A percentile compares a stretch with the other conserved stretches of the same genome.
Conservation (phyloP, 345 rosid species). For the Draba incana region DNA sequence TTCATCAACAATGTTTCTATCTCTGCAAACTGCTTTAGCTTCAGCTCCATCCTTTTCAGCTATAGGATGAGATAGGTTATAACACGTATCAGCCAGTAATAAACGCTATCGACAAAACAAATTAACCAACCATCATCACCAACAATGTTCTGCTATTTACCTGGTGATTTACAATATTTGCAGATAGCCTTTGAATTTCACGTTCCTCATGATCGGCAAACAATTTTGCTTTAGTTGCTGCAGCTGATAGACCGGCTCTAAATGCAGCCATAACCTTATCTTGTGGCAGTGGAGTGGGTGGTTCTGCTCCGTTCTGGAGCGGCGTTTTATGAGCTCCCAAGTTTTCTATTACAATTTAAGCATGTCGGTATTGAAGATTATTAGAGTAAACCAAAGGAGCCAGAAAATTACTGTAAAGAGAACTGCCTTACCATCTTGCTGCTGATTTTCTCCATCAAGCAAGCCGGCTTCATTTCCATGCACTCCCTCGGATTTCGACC, state of each 20-base stretch:
- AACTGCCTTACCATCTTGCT: slow-evolving; percentile 50
- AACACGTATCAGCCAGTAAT: slow-evolving; percentile 10
- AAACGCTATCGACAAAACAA: background rate
- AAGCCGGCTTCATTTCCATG: slow-evolving; percentile 55
- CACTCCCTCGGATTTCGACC: slow-evolving; percentile 60
- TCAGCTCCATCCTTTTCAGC: slow-evolving; percentile 96
- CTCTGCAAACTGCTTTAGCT: slow-evolving; percentile 99
- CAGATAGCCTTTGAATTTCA: slow-evolving; percentile 96
- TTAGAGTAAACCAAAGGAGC: slow-evolving; percentile 16
- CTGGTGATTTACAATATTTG: slow-evolving; percentile 95
- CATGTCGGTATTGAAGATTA: slow-evolving; percentile 20
- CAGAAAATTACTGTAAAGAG: background rate
- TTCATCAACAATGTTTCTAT: slow-evolving; percentile 89
- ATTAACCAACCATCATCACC: slow-evolving; percentile 11
- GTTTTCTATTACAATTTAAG: slow-evolving; percentile 48
- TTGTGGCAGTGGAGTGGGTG: slow-evolving; percentile 53
- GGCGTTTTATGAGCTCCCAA: slow-evolving; percentile 43
- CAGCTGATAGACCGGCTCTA: slow-evolving; percentile 88
- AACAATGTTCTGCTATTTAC: slow-evolving; percentile 40
- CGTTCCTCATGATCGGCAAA: slow-evolving; percentile 99
- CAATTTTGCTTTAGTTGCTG: slow-evolving; percentile 92
- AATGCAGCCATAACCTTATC: slow-evolving; percentile 83
- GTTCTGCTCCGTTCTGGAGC: slow-evolving; percentile 57
- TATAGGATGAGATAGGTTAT: slow-evolving; percentile 34
- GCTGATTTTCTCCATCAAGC: slow-evolving; percentile 54